Evolutionary conservation across 257 asterid species (phyloP).

Genomic region (Nicotiana noctiflora): DNA sequence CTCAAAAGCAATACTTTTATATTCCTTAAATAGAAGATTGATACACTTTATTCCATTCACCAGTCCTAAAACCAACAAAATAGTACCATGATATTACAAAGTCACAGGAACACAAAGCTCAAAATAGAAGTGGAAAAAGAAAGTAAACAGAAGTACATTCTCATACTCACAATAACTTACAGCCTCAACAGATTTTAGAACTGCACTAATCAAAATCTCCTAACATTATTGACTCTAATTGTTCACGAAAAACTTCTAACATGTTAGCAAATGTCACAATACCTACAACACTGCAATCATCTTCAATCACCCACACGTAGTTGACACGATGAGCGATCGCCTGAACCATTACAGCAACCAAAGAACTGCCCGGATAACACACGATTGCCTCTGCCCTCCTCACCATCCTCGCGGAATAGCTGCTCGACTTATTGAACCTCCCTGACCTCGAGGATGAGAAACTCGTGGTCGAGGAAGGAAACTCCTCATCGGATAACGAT

Average conservation of each 20-base stretch:
- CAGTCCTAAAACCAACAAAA: neutral
- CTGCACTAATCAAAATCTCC: neutral
- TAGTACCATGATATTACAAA: neutral
- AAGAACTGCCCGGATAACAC: slow-evolving; percentile 64
- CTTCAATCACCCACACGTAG: slow-evolving; percentile 90
- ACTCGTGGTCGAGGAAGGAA: slow-evolving; percentile 27
- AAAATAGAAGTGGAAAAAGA: neutral
- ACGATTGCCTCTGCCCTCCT: slow-evolving; percentile 73
- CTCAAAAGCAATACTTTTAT: neutral
- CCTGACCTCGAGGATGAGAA: slow-evolving; percentile 19
- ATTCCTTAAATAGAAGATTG: neutral
- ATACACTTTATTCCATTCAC: neutral
- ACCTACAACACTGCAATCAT: slow-evolving; percentile 58
- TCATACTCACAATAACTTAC: slow-evolving; percentile 19
- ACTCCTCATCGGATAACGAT: slow-evolving; percentile 48
- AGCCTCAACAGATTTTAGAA: neutral
- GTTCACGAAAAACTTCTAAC: slow-evolving; percentile 44
- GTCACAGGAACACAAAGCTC: neutral
- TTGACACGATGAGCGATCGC: slow-evolving; percentile 76
- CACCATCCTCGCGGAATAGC: slow-evolving; percentile 53
- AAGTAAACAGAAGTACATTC: slow-evolving; percentile 6
- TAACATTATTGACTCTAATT: slow-evolving; percentile 38
- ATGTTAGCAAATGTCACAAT: slow-evolving; percentile 68
- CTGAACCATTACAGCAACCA: slow-evolving; percentile 88
- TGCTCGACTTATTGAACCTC: slow-evolving; percentile 31